Evolutionary conservation across 371 early-diverging fungal species (phyloP), one percentile per base, ranked within the genome.

Genomic region (Mucor circinelloides): DNA sequence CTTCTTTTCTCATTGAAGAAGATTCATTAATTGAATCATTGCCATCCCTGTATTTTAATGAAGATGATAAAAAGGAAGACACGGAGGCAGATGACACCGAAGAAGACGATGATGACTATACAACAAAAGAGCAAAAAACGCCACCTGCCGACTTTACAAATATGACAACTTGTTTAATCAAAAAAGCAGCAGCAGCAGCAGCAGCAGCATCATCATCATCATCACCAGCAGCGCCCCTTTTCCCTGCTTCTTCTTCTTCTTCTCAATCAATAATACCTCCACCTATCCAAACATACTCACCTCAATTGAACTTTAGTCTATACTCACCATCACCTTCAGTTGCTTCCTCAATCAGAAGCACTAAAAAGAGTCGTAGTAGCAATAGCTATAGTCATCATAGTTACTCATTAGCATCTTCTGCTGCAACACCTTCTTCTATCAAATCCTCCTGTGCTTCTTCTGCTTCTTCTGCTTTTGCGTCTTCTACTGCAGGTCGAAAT

Each of bases 231-330:
- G 38, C 27, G 25, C 52, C 63, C 38, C 36, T 38, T 54, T 32
- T 25, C 28, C 57, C 44, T 56, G 30, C 52, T 42, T 38, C 57
- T 62, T 50, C 50, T 61, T 19, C 30, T 64, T 7, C 36, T 27
- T 17, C 44, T 58, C 23, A 19, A 10, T 48, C 61, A 15, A 36
- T 38, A 32, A 17, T 28, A 46, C 19, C 38, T 66, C 52, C 55
- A 32, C 58, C 55, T 30, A 58, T 68, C 10, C 52, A 69, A 34
- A 63, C 69, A 0, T 69, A 69, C 34, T 64, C 55, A 5, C 69
- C 69, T 13, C 69, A 69, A 44, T 27, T 69, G 13, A 55, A 63
- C 52, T 27, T 64, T 0, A 59, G 46, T 19, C 55, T 67, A 19
- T 52, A 58, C 21, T 57, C 63, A 42, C 64, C 66, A 23, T 42